Base-by-base conservation (phyloP, 108 stramenopile genomes). In the Seminavis robusta region DNA sequence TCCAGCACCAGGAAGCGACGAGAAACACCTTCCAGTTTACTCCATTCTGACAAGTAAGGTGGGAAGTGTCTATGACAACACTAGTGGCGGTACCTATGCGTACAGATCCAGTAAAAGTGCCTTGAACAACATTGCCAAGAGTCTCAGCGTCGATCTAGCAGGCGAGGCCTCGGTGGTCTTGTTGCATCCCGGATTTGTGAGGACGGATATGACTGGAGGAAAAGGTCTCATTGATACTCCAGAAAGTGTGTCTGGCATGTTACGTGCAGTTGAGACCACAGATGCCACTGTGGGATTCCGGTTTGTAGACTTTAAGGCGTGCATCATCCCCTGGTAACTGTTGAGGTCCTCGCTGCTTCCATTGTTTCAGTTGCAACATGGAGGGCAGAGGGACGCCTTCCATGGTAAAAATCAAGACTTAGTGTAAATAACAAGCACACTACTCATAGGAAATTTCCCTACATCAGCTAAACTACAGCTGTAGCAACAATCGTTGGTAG, bases 261-360 rank as follows among this genome's bases (percentile, higher is more conserved):
- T 60, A 15, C 33, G 38, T 5, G 59, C 59, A 2, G 33, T 60
- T 11, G 59, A 60, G 20, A 36, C 46, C 24, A 60, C 59, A 15
- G 59, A 60, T 48, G 47, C 46, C 0, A 36, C 32, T 2, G 38
- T 33, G 5, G 32, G 47, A 9, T 60, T 60, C 36, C 46, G 59
- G 4, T 60, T 60, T 48, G 59, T 60, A 1, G 59, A 60, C 38
- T 60, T 38, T 34, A 60, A 60, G 46, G 59, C 59, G 9, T 60
- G 59, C 23, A 34, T 45, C 24, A 60, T 60, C 23, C 59, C 59
- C 1, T 60, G 59, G 59, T 60, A 60, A 16, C n/a, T 13, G 11
- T 47, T 31, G 27, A n/a, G n/a, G n/a, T n/a, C n/a, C n/a, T n/a
- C n/a, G n/a, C n/a, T n/a, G n/a, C n/a, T n/a, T n/a, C n/a, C n/a